Evolutionary conservation across 768 basidiomycete species (phyloP), one percentile per base, ranked within the genome.

Genomic region (Solioccasus polychromus): DNA sequence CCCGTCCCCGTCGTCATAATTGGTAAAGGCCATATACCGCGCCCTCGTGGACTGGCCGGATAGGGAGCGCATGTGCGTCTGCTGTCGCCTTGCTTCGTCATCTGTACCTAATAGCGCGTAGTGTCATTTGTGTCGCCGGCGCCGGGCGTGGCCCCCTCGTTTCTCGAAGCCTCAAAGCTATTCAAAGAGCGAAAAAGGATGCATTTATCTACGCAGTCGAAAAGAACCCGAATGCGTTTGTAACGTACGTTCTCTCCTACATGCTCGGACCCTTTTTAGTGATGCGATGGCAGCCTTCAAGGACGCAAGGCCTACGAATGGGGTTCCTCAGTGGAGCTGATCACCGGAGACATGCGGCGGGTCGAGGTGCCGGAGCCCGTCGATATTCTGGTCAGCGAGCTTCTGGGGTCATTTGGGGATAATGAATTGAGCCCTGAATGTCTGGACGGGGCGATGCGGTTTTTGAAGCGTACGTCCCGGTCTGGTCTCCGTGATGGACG

Each of bases 351-450:
- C 66, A 98, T 99, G 96, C 77, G 96, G 14, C 71, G 71, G 22
- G 71, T 96, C 35, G 74, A 83, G 8, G 68, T 95, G 1, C 93
- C 95, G 5, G 91, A 96, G 56, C 76, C 79, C 53, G 92, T 82
- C 23, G 96, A 98, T 65, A 91, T 99, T 51, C 71, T 99, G 47
- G 85, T 99, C 58, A 95, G 89, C 69, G 96, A 99, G 66, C 78
- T 99, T 18, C 68, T 99, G 57, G 96, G 96, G 4, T 94, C 92
- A 4, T 98, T 99, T 70, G 96, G 95, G 2, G 96, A 99, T 68
- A 99, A 99, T 49, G 96, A 99, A 64, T 79, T 98, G 38, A 94
- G 92, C 61, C 96, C 96, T 0, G 96, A 99, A 66, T 99, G 96
- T 68, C 72, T 99, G 28, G 96, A 99, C 62, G 96, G 96, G 11